Percentiles rank a stretch among this genome's conserved stretches.
phyloP scores from a whole-genome alignment of 1,139 yeast genomes.

The Magnusiomyces clavatus region DNA sequence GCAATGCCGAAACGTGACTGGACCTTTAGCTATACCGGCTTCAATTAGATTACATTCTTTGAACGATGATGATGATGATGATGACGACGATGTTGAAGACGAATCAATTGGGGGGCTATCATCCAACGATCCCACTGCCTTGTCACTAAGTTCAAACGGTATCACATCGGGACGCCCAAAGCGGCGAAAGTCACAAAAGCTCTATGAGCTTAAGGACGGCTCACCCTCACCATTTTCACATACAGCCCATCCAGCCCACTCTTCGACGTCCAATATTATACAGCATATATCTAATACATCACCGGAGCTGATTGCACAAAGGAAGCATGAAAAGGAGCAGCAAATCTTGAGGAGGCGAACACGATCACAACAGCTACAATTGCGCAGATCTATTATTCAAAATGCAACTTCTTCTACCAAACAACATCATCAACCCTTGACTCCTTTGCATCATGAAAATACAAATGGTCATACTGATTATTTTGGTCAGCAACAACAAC shows the following conservation, averaged over 20 bases:
- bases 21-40: conserved; percentile 1
- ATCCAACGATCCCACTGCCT: too few relatives aligned
- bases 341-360: background rate
- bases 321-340: background rate
- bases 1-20: conserved; percentile 53
- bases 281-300: background rate
- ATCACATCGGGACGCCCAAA: too few relatives aligned
- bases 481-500: background rate
- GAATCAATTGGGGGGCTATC: background rate
- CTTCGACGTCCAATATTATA: background rate
- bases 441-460: background rate
- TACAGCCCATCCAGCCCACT: conserved; percentile 3
- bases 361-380: background rate
- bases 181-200: too few relatives aligned
- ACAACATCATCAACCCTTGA: background rate
- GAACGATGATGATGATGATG: too few relatives aligned
- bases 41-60: background rate
- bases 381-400: too few relatives aligned
- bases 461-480: background rate
- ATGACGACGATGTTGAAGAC: too few relatives aligned
- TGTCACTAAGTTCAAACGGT: too few relatives aligned
- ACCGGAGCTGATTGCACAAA: background rate
- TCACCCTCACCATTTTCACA: background rate
- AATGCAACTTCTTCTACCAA: background rate
- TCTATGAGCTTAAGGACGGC: too few relatives aligned